Evolutionary conservation across 2,329 filamentous ascomycete genomes (phyloP), one percentile per base, ranked within the genome.

Genomic region (Daldinia eschscholtzii): DNA sequence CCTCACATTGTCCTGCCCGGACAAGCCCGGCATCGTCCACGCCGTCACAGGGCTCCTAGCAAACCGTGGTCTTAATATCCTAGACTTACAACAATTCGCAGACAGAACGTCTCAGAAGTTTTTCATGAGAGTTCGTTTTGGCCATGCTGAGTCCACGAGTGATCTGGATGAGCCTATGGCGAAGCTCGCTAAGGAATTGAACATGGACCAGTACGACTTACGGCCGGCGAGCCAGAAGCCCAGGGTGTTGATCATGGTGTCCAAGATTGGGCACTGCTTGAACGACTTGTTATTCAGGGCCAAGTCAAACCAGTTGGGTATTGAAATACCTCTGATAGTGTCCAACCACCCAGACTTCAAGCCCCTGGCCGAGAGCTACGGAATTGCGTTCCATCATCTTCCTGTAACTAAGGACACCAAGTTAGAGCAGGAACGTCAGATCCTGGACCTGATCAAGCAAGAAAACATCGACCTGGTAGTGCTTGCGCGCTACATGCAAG

Each of bases 81-180:
- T 95, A 71, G 92, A 96, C 81, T 87, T 94, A 71, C 92, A 94
- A 81, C 93, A 96, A 82, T 96, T 93, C 84, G 92, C 89, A 46
- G 93, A 95, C 81, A 88, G 89, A 28, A 87, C 84, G 26, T 92
- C 90, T 20, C 83, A 92, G 78, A 91, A 87, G 65, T 96, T 96
- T 84, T 96, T 96, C 83, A 95, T 96, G 93, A 88, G 93, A 78
- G 92, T 95, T 74, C 92, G 94, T 80, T 95, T 95, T 75, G 91
- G 89, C 9, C 87, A 91, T 67, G 84, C 83, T 6, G 79, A 78
- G 67, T 84, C 81, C 68, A 87, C 83, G 56, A 83, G 83, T 20
- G 81, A 86, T 70, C 82, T 93, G 55, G 79, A 77, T 6, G 79
- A 78, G 63, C 85, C 87, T 6, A 90, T 95, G 74, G 81, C 83